Conservation (phyloP, 192 early-diverging fungal genomes). For the Linnemannia hyalina region DNA sequence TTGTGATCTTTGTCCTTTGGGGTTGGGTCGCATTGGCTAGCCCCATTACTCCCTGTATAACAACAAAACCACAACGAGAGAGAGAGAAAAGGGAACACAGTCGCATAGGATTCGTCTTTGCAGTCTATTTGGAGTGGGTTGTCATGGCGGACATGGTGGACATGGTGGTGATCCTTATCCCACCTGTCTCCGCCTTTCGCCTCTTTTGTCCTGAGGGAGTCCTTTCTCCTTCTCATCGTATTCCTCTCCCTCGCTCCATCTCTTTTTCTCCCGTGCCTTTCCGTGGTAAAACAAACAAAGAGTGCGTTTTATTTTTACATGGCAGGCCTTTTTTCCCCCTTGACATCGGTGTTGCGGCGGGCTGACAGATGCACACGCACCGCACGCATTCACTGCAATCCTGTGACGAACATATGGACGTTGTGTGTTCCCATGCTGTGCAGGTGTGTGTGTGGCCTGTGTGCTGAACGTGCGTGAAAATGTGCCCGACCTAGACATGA, state of each 20-base stretch:
- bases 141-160: background rate
- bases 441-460: background rate
- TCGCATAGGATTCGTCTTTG: background rate
- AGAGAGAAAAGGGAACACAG: background rate
- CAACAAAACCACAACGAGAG: background rate
- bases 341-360: background rate
- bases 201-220: background rate
- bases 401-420: background rate
- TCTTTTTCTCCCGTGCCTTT: background rate
- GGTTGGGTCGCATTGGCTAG: background rate
- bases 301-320: background rate
- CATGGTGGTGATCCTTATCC: background rate
- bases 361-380: background rate
- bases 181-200: constrained; percentile 2
- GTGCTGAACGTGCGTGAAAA: background rate
- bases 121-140: background rate
- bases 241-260: background rate
- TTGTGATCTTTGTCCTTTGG: background rate
- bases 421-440: background rate
- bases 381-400: background rate
- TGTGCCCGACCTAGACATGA: background rate
- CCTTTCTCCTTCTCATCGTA: no score
- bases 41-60: background rate
- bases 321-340: background rate
- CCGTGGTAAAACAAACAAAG: background rate